Conservation (phyloP, 371 early-diverging fungal genomes). For the Mortierella sp. region DNA sequence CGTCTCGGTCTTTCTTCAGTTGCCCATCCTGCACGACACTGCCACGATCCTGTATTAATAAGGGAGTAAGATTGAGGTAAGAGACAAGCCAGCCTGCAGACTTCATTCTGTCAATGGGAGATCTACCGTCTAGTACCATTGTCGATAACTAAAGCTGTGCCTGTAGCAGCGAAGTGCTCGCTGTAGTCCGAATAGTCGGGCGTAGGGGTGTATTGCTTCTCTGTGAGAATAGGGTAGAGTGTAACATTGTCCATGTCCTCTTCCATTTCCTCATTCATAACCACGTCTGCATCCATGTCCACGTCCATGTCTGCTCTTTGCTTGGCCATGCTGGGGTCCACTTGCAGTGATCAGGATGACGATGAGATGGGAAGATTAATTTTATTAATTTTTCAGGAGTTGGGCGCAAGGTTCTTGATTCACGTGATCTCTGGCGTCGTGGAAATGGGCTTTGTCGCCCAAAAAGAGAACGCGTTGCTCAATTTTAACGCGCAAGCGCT, state of each 20-base stretch:
- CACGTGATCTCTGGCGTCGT: conserved; percentile 3
- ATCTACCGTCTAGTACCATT: conserved; percentile 60
- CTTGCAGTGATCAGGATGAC: conserved; percentile 3
- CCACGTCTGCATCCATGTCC: conserved; percentile 30
- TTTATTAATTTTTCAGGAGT: background rate
- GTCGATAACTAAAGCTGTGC: conserved; percentile 76
- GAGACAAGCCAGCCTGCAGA: background rate
- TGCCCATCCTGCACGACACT: conserved; percentile 90
- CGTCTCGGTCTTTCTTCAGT: conserved; percentile 70
- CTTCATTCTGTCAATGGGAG: background rate
- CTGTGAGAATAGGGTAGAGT: conserved; percentile 53
- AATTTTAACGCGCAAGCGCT: conserved; percentile 12
- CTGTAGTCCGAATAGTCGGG: conserved; percentile 58
- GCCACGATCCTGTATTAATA: conserved; percentile 72
- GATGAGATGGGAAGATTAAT: background rate
- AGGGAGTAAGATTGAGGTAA: background rate
- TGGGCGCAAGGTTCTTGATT: background rate
- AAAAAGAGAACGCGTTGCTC: conserved; percentile 1
- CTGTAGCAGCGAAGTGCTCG: conserved; percentile 48
- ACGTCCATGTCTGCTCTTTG: background rate
- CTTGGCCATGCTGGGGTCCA: background rate
- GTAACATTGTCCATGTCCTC: conserved; percentile 58
- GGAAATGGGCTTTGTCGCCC: background rate
- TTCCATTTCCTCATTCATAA: conserved; percentile 54
- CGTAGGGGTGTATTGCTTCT: conserved; percentile 56